Evolutionary conservation across 768 basidiomycete species (phyloP).

Genomic region (Xanthoconium purpureum): DNA sequence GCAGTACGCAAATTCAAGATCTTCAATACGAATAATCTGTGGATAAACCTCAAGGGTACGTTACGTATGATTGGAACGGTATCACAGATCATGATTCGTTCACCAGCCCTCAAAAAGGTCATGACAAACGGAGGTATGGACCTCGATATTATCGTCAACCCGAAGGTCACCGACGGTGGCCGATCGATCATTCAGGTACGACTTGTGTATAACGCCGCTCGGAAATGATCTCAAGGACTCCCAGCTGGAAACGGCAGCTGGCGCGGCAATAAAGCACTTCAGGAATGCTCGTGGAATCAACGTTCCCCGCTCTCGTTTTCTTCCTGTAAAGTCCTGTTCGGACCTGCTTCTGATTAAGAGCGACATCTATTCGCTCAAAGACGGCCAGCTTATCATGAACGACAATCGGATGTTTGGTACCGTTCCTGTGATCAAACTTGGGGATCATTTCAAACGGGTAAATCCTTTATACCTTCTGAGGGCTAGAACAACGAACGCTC

Average conservation of each 20-base stretch:
- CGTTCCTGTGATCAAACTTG: constrained; percentile 95
- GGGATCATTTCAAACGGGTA: constrained; percentile 96
- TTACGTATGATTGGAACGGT: neutral
- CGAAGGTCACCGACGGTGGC: constrained; percentile 83
- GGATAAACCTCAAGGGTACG: constrained; percentile 73
- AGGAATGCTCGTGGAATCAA: constrained; percentile 90
- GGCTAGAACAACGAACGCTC: neutral
- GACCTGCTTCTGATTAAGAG: constrained; percentile 88
- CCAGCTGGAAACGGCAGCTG: constrained; percentile 86
- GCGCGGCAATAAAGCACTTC: constrained; percentile 93
- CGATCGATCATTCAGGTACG: constrained; percentile 75
- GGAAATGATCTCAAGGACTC: constrained; percentile 1
- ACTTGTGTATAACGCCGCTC: neutral
- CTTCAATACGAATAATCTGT: constrained; percentile 84
- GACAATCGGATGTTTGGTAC: constrained; percentile 78
- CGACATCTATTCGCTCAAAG: constrained; percentile 86
- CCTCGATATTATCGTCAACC: constrained; percentile 94
- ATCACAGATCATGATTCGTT: neutral
- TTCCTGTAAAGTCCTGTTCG: constrained; percentile 88
- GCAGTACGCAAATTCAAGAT: constrained; percentile 88
- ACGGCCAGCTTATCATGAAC: constrained; percentile 87
- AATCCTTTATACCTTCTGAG: neutral
- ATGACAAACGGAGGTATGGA: constrained; percentile 86
- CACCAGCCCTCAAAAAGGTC: constrained; percentile 77
- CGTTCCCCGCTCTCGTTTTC: constrained; percentile 91